These are phyloP conservation scores for Brasenia schreberi DNA, from an alignment of 164 flowering plant species.

Conservation along the genomic window DNA sequence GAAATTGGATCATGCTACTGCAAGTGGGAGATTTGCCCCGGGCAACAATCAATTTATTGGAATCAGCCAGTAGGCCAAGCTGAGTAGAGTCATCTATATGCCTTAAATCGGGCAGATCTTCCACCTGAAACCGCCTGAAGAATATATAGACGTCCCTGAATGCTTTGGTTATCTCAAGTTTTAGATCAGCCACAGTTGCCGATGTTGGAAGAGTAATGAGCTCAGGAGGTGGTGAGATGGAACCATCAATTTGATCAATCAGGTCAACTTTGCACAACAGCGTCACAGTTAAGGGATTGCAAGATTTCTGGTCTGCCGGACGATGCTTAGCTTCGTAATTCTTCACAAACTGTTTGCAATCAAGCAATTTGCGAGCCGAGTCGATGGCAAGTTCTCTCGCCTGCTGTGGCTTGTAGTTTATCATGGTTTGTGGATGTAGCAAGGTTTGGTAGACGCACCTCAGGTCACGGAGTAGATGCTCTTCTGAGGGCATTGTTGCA, in stretches of 20 bases:
- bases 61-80: conserved; percentile 29
- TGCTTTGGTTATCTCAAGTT: conserved; percentile 39
- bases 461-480: conserved; percentile 32
- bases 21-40: conserved; percentile 7
- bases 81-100: conserved; percentile 32
- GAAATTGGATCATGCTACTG: conserved; percentile 26
- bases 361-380: conserved; percentile 46
- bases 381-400: conserved; percentile 14
- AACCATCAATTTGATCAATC: conserved; percentile 24
- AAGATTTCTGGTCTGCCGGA: background rate
- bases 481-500: conserved; percentile 22
- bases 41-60: conserved; percentile 14
- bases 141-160: conserved; percentile 54
- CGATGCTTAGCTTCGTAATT: conserved; percentile 21
- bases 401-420: conserved; percentile 12
- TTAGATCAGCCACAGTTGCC: conserved; percentile 57
- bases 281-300: conserved; percentile 14
- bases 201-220: conserved; percentile 23
- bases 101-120: conserved; percentile 34
- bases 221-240: conserved; percentile 45
- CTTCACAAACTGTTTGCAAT: conserved; percentile 81
- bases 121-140: conserved; percentile 45
- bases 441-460: conserved; percentile 34
- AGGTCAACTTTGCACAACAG: conserved; percentile 38
- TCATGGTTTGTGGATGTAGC: conserved; percentile 44